A percentile compares a stretch with the other conserved stretches of the same genome.
Conservation (phyloP, 2,329 filamentous ascomycete species). For the Fusarium sp. region DNA sequence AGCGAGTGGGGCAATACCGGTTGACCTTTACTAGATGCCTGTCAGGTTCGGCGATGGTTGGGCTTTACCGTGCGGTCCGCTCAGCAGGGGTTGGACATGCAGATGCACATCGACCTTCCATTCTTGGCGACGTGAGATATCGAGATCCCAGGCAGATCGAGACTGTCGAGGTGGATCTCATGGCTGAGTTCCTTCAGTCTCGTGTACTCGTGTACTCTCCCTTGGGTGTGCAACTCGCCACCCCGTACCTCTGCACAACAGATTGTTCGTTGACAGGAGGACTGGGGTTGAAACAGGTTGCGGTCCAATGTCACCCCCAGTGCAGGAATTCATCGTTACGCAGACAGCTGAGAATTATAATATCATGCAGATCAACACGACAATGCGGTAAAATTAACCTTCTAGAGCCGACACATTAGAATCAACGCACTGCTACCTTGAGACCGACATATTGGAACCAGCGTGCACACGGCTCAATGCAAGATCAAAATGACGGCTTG, state of each 20-base stretch:
- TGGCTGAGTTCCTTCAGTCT: no score
- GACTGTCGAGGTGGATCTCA: background rate
- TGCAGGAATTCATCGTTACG: background rate
- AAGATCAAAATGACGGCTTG: conserved; percentile 4
- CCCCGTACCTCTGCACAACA: no score
- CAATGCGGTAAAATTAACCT: background rate
- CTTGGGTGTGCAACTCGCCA: background rate
- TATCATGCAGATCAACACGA: background rate
- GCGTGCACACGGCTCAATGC: background rate
- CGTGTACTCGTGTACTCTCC: background rate
- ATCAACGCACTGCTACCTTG: background rate
- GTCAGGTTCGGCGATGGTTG: background rate
- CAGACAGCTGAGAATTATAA: background rate
- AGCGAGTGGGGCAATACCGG: background rate
- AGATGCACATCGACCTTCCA: background rate
- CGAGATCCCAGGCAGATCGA: background rate
- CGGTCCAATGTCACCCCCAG: background rate
- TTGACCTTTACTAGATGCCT: background rate
- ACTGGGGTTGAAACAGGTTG: background rate
- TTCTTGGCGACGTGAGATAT: background rate
- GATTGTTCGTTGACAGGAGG: background rate
- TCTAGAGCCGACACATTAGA: background rate
- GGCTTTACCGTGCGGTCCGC: no score
- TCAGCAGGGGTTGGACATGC: background rate
- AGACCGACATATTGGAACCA: background rate